A percentile compares a stretch with the other conserved stretches of the same genome.
These are phyloP conservation scores for Chytriomyces sp. DNA, from an alignment of 192 early-diverging fungal species.

Conservation along the genomic window DNA sequence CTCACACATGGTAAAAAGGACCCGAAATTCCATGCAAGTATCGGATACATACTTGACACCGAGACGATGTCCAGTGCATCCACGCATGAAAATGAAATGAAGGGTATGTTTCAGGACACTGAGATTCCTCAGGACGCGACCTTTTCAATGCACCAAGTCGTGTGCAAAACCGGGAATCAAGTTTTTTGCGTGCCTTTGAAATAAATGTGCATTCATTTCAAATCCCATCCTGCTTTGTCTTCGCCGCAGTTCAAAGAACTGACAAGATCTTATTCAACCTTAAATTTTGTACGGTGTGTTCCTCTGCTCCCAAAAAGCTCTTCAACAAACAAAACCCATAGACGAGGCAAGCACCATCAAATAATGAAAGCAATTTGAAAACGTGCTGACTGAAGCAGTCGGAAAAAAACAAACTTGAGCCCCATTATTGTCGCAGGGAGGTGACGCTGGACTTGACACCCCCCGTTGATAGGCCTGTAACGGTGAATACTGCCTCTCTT, in stretches of 20 bases:
- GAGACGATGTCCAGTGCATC: background rate
- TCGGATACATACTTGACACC: conserved; percentile 12
- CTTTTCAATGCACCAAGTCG: background rate
- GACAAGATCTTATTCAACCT: no score
- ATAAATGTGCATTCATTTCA: background rate
- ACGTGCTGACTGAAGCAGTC: no score
- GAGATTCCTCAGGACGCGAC: background rate
- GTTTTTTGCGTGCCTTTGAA: background rate
- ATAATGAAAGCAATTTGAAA: no score
- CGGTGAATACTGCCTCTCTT: background rate
- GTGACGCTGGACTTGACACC: background rate
- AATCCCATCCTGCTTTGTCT: no score
- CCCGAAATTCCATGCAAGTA: conserved; percentile 20
- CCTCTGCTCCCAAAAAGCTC: no score
- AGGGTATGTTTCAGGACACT: background rate
- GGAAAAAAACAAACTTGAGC: no score
- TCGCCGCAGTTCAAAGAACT: no score
- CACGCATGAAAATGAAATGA: no score
- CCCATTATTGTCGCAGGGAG: background rate
- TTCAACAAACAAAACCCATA: no score
- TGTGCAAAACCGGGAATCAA: conserved; percentile 20
- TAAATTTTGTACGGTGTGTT: no score
- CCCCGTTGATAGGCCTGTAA: background rate
- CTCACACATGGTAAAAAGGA: background rate
- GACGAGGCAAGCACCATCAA: no score